These are phyloP conservation scores for Calocybe indica DNA, from an alignment of 768 basidiomycete species.

Conservation along the genomic window DNA sequence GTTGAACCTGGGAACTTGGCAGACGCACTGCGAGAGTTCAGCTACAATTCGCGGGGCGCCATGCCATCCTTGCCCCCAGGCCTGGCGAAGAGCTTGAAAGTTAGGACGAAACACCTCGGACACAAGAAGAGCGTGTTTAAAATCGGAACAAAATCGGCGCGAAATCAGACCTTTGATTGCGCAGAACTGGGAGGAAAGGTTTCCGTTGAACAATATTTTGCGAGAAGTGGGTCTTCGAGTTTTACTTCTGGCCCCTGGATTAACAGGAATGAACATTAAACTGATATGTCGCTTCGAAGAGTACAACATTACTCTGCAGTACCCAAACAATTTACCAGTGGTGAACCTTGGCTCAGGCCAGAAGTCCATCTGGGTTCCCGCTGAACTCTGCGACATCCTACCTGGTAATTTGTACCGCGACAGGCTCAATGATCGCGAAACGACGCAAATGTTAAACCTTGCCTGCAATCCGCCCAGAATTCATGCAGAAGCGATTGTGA, in stretches of 20 bases:
- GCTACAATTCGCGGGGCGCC: slow-evolving; percentile 30
- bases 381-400: slow-evolving; percentile 65
- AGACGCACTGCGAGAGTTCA: slow-evolving; percentile 47
- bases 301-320: slow-evolving; percentile 43
- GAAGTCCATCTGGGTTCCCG: slow-evolving; percentile 42
- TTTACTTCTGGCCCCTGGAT: not conserved
- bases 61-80: slow-evolving; percentile 40
- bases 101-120: slow-evolving; percentile 51
- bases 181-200: slow-evolving; percentile 46
- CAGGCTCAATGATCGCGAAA: slow-evolving; percentile 55
- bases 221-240: slow-evolving; percentile 39
- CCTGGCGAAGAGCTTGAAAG: slow-evolving; percentile 49
- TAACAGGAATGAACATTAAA: not conserved
- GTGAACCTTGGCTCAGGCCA: slow-evolving; percentile 37
- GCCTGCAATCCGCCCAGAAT: slow-evolving; percentile 59
- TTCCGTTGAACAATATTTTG: slow-evolving; percentile 61
- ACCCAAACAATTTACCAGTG: slow-evolving; percentile 44
- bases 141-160: slow-evolving; percentile 31
- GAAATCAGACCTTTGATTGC: slow-evolving; percentile 38
- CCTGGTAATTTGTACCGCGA: slow-evolving; percentile 50
- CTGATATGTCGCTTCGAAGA: slow-evolving; percentile 28
- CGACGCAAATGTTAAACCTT: slow-evolving; percentile 60
- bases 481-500: slow-evolving; percentile 54
- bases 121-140: slow-evolving; percentile 45
- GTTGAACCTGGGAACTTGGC: slow-evolving; percentile 58